Evolutionary conservation across 2,329 filamentous ascomycete species (phyloP).

Genomic region (Trichoderma atrobrunneum): DNA sequence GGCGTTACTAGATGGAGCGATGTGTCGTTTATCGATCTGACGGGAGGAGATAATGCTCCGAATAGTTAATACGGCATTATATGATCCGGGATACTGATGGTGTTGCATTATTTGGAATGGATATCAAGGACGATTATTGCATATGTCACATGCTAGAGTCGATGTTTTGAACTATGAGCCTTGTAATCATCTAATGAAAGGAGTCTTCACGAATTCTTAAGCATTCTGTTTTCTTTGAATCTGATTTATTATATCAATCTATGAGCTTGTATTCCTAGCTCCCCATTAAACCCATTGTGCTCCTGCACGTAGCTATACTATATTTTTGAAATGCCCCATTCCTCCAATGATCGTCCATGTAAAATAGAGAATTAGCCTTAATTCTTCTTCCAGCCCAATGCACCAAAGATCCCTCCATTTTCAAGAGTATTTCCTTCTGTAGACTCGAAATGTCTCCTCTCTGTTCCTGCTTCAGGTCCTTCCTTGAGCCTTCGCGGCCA

Average conservation of each 20-base stretch:
- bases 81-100: neutral
- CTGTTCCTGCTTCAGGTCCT: neutral
- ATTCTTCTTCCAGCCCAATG: no score
- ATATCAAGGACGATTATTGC: neutral
- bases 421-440: neutral
- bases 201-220: no score
- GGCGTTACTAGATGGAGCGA: conserved; percentile 32
- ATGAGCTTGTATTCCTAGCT: neutral
- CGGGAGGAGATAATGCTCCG: conserved; percentile 19
- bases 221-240: neutral
- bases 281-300: neutral
- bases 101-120: neutral
- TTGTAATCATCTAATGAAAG: neutral
- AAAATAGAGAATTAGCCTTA: neutral
- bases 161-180: neutral
- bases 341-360: neutral
- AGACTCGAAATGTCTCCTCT: neutral
- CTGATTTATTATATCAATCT: neutral
- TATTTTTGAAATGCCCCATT: neutral
- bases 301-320: neutral
- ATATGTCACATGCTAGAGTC: neutral
- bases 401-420: no score
- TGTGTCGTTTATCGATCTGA: conserved; percentile 35
- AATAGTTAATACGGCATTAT: neutral
- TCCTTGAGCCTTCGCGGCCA: no score